A percentile compares a stretch with the other conserved stretches of the same genome.
phyloP scores from a whole-genome alignment of 1,284 basidiomycete species.

The Erythrobasidium hasegawianum region DNA sequence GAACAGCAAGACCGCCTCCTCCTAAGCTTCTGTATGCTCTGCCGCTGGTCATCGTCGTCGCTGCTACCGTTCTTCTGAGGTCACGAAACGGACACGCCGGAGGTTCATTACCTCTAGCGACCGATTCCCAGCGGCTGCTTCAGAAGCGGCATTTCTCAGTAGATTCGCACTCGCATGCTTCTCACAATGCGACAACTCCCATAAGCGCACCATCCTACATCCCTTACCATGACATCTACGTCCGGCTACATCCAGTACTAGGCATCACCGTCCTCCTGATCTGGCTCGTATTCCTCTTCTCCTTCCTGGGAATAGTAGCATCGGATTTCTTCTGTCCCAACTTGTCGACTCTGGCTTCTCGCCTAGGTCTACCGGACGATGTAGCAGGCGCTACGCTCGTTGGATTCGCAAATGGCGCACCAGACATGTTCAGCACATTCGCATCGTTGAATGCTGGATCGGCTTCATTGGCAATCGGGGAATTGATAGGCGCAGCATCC shows the following conservation, averaged over 20 bases:
- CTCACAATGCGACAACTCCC: slow-evolving; percentile 1
- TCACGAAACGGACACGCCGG: slow-evolving; percentile 12
- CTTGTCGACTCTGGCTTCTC: slow-evolving; percentile 71
- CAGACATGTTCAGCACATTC: slow-evolving; percentile 90
- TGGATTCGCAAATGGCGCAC: slow-evolving; percentile 89
- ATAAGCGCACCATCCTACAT: slow-evolving; percentile 51
- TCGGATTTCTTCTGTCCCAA: slow-evolving; percentile 96
- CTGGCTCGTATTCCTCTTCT: slow-evolving; percentile 80
- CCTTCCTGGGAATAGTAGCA: slow-evolving; percentile 78
- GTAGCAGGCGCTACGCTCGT: slow-evolving; percentile 89
- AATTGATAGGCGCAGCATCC: slow-evolving; percentile 87
- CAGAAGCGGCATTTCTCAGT: slow-evolving; percentile 1
- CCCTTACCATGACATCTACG: slow-evolving; percentile 65
- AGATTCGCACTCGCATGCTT: not conserved
- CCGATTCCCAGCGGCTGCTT: no score
- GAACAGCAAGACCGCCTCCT: slow-evolving; percentile 6
- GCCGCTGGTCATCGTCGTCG: slow-evolving; percentile 9
- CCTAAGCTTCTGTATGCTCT: slow-evolving; percentile 24
- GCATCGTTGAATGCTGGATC: slow-evolving; percentile 82
- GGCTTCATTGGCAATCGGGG: slow-evolving; percentile 86
- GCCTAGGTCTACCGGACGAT: slow-evolving; percentile 79
- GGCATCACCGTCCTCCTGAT: slow-evolving; percentile 62
- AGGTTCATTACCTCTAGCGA: slow-evolving; percentile 7
- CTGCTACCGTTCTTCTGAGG: slow-evolving; percentile 12
- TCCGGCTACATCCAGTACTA: slow-evolving; percentile 58